Base-by-base conservation (phyloP, 2,329 filamentous ascomycete species). In the Colletotrichum siamense region DNA sequence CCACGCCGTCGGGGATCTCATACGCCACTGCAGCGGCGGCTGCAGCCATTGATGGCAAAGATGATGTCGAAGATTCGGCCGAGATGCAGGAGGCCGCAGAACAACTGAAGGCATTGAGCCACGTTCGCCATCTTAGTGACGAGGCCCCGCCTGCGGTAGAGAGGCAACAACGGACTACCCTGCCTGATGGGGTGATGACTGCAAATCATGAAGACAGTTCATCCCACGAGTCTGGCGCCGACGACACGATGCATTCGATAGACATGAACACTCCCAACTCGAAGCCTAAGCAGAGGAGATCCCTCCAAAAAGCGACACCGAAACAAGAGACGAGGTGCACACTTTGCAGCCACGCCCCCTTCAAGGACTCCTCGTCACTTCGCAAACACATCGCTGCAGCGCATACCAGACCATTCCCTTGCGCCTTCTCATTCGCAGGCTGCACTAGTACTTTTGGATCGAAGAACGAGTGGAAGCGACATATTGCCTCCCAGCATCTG, bases 391-490 rank as follows among this genome's bases (percentile, higher is more conserved):
- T 94, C 65, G 92, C 92, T 8, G 92, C 92, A 3, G 91, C 92
- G 3, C 93, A 94, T 77, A 94, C 92, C 0, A 89, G 93, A 24
- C 93, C 93, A 0, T 99, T 98, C 80, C 92, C 93, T 1, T 99
- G 96, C 82, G 95, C 95, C 4, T 96, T 98, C 82, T 92, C 93
- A 1, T 93, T 93, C 80, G 98, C 96, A 55, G 95, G 95, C 22
- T 99, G 96, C 83, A 87, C 86, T 1, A 96, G 95, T 79, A 95
- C 93, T 0, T 98, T 99, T 83, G 93, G 94, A 2, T 96, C 95
- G 18, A 99, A 98, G 86, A 98, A 99, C 82, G 96, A 99, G 84
- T 99, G 96, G 96, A 99, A 99, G 85, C 92, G 96, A 5, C 97
- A 99, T 82, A 95, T 98, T 82, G 91, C 93, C 18, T 98, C 95